Evolutionary conservation across 2,329 filamentous ascomycete genomes (phyloP), one percentile per base, ranked within the genome.

Genomic region (Neofusicoccum laricinum): DNA sequence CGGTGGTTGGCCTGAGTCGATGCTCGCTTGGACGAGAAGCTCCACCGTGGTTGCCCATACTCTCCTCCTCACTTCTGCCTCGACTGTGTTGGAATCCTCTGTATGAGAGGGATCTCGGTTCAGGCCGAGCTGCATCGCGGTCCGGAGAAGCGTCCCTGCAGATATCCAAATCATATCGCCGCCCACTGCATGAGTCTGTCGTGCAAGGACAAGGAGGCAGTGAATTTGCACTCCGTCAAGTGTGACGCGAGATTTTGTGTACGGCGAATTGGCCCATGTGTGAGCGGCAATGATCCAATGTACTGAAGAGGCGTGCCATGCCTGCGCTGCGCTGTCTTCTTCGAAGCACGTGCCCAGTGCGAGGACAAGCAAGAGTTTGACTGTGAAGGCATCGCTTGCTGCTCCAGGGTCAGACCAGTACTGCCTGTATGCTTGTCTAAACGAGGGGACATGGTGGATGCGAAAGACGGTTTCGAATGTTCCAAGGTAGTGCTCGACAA

Each of bases 1-100:
- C 1, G 75, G 74, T 1, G 69, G 63, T 66, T 69, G 68, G 3
- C 68, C 68, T 2, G 64, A 65, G 41, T 65, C 64, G 65, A 71
- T 68, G 2, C 69, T 70, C 15, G 68, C 63, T 57, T 72, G 71
- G 19, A 81, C 65, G 55, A 78, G 76, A 32, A 80, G 66, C 65
- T 81, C 78, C 11, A 80, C 64, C 8, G 81, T 75, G 0, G 79
- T 79, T n/a, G 75, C 72, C 79, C 79, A 81, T 3, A 81, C 63
- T n/a, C 79, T 73, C 17, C 79, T 75, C 15, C 78, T 77, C 72
- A 81, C 78, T 64, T 82, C 80, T 0, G 53, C 66, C 51, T 74
- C 69, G 43, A 72, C 80, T 0, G 67, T 63, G 3, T 72, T 72
- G 48, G 78, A 74, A 19, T 76, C 73, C 1, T 68, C 67, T 17